phyloP scores from a whole-genome alignment of 2,329 filamentous ascomycete genomes.

The Fusarium gaditjirri region DNA sequence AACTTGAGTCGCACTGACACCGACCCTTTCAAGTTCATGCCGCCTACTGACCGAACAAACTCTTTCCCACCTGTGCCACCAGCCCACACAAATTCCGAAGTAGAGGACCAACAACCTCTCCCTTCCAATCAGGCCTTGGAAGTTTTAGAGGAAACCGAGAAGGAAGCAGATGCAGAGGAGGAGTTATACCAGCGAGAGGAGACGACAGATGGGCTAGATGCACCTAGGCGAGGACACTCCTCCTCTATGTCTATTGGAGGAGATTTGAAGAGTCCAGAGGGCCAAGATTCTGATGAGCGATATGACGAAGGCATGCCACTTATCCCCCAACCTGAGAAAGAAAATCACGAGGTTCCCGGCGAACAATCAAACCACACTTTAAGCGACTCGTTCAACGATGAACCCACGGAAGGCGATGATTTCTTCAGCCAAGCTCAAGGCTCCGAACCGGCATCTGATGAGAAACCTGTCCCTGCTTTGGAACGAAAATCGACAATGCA shows the following conservation, averaged over 20 bases:
- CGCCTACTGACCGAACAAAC: slow-evolving; percentile 67
- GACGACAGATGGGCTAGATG: slow-evolving; percentile 12
- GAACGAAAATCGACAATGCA: slow-evolving; percentile 77
- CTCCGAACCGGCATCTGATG: slow-evolving; percentile 36
- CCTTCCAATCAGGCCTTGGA: slow-evolving; percentile 63
- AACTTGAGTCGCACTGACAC: slow-evolving; percentile 61
- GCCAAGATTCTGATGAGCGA: slow-evolving; percentile 64
- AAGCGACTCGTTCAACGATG: slow-evolving; percentile 55
- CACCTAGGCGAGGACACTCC: slow-evolving; percentile 36
- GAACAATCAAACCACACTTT: slow-evolving; percentile 36
- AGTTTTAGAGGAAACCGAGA: slow-evolving; percentile 64
- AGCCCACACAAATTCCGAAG: slow-evolving; percentile 42
- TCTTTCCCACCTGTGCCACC: slow-evolving; percentile 70
- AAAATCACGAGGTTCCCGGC: not conserved
- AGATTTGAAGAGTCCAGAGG: slow-evolving; percentile 53
- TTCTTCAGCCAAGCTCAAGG: slow-evolving; percentile 69
- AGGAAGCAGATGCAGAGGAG: slow-evolving; percentile 57
- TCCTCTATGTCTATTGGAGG: slow-evolving; percentile 56
- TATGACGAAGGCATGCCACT: slow-evolving; percentile 78
- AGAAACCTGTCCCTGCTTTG: slow-evolving; percentile 49
- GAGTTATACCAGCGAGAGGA: slow-evolving; percentile 46
- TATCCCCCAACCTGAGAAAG: slow-evolving; percentile 53
- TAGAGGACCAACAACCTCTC: slow-evolving; percentile 52
- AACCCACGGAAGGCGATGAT: slow-evolving; percentile 65
- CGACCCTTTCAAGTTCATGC: slow-evolving; percentile 70